Base-by-base conservation (phyloP, 2,329 filamentous ascomycete species). In the Rhinocladiella similis region DNA sequence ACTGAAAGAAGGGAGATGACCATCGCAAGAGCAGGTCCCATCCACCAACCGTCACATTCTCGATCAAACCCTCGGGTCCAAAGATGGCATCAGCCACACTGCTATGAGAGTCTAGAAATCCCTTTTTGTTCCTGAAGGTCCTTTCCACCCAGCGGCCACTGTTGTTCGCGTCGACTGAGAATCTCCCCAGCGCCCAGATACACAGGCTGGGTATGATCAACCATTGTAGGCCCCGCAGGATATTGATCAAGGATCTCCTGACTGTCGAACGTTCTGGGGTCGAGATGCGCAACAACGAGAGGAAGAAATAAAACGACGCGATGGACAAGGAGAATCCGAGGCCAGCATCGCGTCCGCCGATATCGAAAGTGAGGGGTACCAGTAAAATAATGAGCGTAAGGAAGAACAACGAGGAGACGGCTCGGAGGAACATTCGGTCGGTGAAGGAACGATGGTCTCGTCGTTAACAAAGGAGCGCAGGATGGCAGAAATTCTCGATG, bases 351-450 rank as follows among this genome's bases (percentile, higher is more conserved):
- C 91, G 87, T 61, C 94, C 94, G 71, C 94, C 94, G 69, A 97
- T 93, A 83, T 99, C 94, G 78, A 97, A 97, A 68, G 93, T 90
- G 71, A 99, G 87, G 60, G 94, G 94, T 71, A 99, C 94, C 61
- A 91, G 96, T 71, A 97, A 89, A 70, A 97, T 86, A 73, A 97
- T 91, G 76, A 89, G 89, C 75, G 92, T 83, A 67, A 97, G 86
- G 77, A 97, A 97, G 75, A 90, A 76, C 70, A 87, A 81, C 76
- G 90, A 90, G 70, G 90, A 90, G 66, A 92, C 71, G 72, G 88
- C 82, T 72, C 88, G 87, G 74, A 92, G 81, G 88, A 88, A 91
- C 90, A 96, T 96, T 75, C 57, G 60, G 60, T 57, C 60, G 59
- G 56, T 53, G 43, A 41, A 18, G 78, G 77, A 73, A 74, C 77